phyloP scores from a whole-genome alignment of 208 protist species.

The Porcisia deanei region DNA sequence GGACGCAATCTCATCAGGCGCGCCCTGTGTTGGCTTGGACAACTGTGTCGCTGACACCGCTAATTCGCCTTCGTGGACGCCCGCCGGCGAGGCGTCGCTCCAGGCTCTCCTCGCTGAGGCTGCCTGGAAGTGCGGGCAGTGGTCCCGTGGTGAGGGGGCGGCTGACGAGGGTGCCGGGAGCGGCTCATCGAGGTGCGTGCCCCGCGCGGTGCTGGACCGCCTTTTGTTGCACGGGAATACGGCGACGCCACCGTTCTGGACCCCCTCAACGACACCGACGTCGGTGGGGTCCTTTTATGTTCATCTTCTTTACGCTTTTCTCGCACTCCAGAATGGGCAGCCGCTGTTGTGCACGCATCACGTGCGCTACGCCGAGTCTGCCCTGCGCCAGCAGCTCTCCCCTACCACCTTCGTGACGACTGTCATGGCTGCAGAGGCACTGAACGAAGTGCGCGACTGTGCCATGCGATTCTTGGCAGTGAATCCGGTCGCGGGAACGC shows the following conservation, averaged over 20 bases:
- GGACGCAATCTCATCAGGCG: neutral
- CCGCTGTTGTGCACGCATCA: conserved; percentile 23
- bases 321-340: conserved; percentile 19
- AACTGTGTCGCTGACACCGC: neutral
- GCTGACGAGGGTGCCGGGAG: no score
- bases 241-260: neutral
- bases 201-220: neutral
- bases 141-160: conserved; percentile 3
- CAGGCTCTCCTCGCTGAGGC: conserved; percentile 44
- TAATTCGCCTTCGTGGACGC: neutral
- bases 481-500: neutral
- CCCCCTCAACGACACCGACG: neutral
- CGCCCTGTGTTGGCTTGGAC: neutral
- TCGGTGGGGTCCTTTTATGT: conserved; percentile 16
- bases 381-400: conserved; percentile 36
- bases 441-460: conserved; percentile 50
- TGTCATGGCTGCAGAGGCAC: conserved; percentile 52
- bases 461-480: conserved; percentile 4
- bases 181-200: neutral
- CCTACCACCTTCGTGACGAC: conserved; percentile 33
- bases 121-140: conserved; percentile 53
- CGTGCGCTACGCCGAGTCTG: conserved; percentile 30
- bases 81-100: conserved; percentile 19
- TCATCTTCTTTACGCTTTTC: conserved; percentile 26
- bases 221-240: conserved; percentile 1